These are phyloP conservation scores for Termitomyces sp. DNA, from an alignment of 1,284 basidiomycete genomes.

Conservation along the genomic window DNA sequence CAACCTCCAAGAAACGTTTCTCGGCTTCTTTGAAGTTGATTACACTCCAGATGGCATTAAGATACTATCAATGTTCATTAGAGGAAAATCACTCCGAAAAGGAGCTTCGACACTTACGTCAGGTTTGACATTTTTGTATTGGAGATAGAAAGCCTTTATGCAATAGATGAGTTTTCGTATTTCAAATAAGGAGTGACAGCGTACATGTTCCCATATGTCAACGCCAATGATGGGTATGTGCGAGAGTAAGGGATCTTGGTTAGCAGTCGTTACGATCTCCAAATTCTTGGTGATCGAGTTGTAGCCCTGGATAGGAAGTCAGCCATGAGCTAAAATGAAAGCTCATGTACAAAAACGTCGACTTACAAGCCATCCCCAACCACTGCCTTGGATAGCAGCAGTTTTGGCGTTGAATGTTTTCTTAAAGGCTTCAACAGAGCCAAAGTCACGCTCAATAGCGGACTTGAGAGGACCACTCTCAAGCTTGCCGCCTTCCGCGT, in stretches of 20 bases:
- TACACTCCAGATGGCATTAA: conserved; percentile 88
- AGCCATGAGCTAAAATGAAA: neutral
- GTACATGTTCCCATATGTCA: conserved; percentile 93
- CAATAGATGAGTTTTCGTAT: conserved; percentile 3
- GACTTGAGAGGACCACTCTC: conserved; percentile 72
- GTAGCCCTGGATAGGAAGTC: conserved; percentile 52
- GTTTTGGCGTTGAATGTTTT: conserved; percentile 81
- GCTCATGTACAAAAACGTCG: neutral
- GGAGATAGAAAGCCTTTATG: conserved; percentile 72
- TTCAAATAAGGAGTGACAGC: conserved; percentile 22
- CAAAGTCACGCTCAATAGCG: conserved; percentile 83
- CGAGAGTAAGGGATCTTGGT: conserved; percentile 92
- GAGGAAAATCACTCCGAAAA: neutral
- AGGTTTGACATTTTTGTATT: conserved; percentile 90
- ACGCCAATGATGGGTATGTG: conserved; percentile 92
- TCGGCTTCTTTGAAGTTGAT: conserved; percentile 92
- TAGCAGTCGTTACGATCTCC: conserved; percentile 87
- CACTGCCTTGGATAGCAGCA: conserved; percentile 94
- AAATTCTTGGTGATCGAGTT: conserved; percentile 70
- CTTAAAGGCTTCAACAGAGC: conserved; percentile 82
- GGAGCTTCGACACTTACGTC: conserved; percentile 54
- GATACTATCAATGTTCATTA: conserved; percentile 51
- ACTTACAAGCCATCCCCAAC: conserved; percentile 95
- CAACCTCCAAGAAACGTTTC: conserved; percentile 58
- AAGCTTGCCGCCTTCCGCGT: conserved; percentile 63